Evolutionary conservation across 768 basidiomycete genomes (phyloP).

Genomic region (Gloeopeniophorella convolvens): DNA sequence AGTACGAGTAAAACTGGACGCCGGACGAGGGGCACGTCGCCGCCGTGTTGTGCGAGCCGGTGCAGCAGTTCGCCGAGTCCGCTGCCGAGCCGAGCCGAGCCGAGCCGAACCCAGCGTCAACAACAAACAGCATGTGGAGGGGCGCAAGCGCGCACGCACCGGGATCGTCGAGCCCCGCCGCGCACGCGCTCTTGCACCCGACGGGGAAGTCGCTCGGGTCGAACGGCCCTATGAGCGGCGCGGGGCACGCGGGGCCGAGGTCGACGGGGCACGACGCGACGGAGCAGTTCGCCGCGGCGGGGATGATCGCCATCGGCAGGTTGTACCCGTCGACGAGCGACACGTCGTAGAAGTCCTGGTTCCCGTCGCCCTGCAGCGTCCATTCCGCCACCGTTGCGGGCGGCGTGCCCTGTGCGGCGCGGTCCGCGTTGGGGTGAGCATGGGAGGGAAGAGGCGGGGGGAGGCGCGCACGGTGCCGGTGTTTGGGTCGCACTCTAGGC

Average conservation of each 20-base stretch:
- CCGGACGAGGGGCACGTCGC: constrained; percentile 33
- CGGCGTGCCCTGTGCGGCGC: constrained; percentile 46
- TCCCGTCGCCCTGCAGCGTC: constrained; percentile 42
- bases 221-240: constrained; percentile 44
- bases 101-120: no score
- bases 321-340: constrained; percentile 57
- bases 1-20: constrained; percentile 16
- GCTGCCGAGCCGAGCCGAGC: no score
- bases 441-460: background rate
- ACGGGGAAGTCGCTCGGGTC: constrained; percentile 48
- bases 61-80: constrained; percentile 35
- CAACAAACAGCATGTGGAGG: constrained; percentile 14
- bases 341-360: constrained; percentile 56
- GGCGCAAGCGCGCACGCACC: constrained; percentile 26
- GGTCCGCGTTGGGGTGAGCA: background rate
- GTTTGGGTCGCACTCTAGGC: constrained; percentile 22
- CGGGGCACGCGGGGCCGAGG: constrained; percentile 37
- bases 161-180: constrained; percentile 32
- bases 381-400: constrained; percentile 67
- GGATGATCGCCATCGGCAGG: constrained; percentile 25
- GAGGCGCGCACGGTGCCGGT: constrained; percentile 21
- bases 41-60: constrained; percentile 27
- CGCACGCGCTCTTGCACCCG: constrained; percentile 58
- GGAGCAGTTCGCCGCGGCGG: constrained; percentile 23
- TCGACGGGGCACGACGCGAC: constrained; percentile 25